phyloP scores from a whole-genome alignment of 2,329 filamentous ascomycete species.

The Aspergillus hiratsukae region DNA sequence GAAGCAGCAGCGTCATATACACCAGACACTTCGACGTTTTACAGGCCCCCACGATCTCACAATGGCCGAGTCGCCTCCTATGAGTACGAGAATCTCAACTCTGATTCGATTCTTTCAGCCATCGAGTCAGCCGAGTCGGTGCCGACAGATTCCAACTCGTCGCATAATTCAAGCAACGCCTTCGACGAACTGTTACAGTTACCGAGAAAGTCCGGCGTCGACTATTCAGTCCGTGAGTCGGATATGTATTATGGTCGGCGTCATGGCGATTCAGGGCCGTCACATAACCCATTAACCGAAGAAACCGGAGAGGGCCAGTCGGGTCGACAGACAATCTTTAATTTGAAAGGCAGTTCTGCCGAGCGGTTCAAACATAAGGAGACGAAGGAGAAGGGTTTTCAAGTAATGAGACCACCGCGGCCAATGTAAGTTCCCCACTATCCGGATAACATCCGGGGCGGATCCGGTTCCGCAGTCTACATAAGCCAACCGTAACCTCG shows the following conservation, averaged over 20 bases:
- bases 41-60: not conserved
- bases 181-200: not conserved
- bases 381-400: slow-evolving; percentile 4
- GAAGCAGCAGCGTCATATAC: not conserved
- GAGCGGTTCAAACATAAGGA: not conserved
- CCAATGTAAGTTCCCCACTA: not conserved
- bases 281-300: not conserved
- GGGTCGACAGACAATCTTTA: not conserved
- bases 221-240: slow-evolving; percentile 6
- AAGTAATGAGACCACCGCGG: slow-evolving; percentile 2
- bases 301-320: not conserved
- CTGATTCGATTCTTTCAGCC: not conserved
- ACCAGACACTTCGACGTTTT: not conserved
- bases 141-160: not conserved
- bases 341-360: not conserved
- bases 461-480: not conserved
- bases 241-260: slow-evolving; percentile 5
- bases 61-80: not conserved
- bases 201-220: not conserved
- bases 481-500: not conserved
- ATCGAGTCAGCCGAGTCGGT: not conserved
- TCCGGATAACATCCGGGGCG: not conserved
- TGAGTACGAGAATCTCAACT: not conserved
- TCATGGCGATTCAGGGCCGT: not conserved
- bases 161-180: not conserved